Base-by-base conservation (phyloP, 2,329 filamentous ascomycete species). In the Pyrenophora seminiperda region DNA sequence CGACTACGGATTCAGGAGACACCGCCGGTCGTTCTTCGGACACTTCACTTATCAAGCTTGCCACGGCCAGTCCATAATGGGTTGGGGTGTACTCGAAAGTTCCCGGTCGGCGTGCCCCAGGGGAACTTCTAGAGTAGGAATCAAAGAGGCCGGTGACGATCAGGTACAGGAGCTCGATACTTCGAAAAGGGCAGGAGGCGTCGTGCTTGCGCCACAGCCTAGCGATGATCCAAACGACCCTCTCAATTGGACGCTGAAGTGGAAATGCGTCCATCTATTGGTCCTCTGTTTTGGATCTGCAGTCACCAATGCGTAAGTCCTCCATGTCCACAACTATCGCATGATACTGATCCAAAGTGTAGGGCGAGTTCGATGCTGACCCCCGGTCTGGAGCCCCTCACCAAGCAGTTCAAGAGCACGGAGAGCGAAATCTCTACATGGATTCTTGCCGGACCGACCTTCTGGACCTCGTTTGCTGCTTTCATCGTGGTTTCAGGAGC, bases 51-150 rank as follows among this genome's bases (percentile, higher is more conserved):
- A 24, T 27, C 18, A 5, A 18, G 11, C 18, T n/a, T 14, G n/a
- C 11, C 18, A 30, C 14, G 39, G 20, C 15, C 31, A 14, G n/a
- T n/a, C 33, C 17, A 46, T 5, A 13, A 56, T 56, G 53, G 53
- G 53, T 40, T 54, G 50, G 50, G 53, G 53, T 22, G 34, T 56
- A 41, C 39, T 54, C n/a, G 53, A 54, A 31, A 56, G 53, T 30
- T 32, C 13, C 20, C 45, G 50, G n/a, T 24, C 46, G 20, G 46
- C 53, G 27, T 38, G 40, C 13, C 50, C 50, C 29, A 39, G 38
- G 17, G 53, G 53, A 20, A 56, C 53, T 14, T 41, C 42, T 2
- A 43, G 43, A 15, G 31, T 56, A 22, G 53, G 46, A 15, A 31
- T 42, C 20, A 36, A 41, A 24, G 53, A 54, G 9, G 37, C 31